Evolutionary conservation across 1,139 yeast genomes (phyloP).

Genomic region (Geotrichum fermentans): DNA sequence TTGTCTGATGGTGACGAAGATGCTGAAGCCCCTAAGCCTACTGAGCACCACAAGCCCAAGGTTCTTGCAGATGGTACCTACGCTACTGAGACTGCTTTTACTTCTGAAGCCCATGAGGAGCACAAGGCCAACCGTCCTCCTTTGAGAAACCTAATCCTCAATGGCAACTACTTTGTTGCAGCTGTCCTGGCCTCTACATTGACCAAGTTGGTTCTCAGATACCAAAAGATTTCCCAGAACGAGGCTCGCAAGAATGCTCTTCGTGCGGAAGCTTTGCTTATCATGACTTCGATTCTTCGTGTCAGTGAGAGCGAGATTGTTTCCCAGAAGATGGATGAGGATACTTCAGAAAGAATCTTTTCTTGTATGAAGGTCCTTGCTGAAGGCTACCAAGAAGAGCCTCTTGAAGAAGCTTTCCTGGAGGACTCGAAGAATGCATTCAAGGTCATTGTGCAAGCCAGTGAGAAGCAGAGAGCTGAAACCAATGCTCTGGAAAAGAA

Average conservation of each 20-base stretch:
- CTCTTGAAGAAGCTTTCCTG: slow-evolving; percentile 69
- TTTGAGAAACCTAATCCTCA: slow-evolving; percentile 71
- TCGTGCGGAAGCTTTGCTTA: slow-evolving; percentile 90
- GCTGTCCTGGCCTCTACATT: slow-evolving; percentile 85
- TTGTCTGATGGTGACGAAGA: slow-evolving; percentile 39
- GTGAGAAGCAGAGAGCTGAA: slow-evolving; percentile 53
- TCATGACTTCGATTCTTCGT: slow-evolving; percentile 85
- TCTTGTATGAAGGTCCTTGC: slow-evolving; percentile 75
- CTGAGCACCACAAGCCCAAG: slow-evolving; percentile 59
- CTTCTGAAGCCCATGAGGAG: slow-evolving; percentile 37
- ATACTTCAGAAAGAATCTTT: slow-evolving; percentile 85
- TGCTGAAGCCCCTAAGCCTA: slow-evolving; percentile 31
- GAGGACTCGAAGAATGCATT: slow-evolving; percentile 86
- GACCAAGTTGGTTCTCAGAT: slow-evolving; percentile 80
- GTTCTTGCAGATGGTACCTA: slow-evolving; percentile 97
- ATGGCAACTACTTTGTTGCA: slow-evolving; percentile 87
- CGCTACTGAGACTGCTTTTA: slow-evolving; percentile 89
- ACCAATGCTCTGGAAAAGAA: slow-evolving; percentile 57
- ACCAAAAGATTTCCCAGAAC: slow-evolving; percentile 55
- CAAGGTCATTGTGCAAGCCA: slow-evolving; percentile 52
- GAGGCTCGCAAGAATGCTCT: slow-evolving; percentile 62
- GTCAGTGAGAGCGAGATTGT: slow-evolving; percentile 81
- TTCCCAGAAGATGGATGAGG: slow-evolving; percentile 82
- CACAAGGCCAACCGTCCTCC: slow-evolving; percentile 52
- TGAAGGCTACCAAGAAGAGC: slow-evolving; percentile 50